Evolutionary conservation across 2,329 filamentous ascomycete species (phyloP), one percentile per base, ranked within the genome.

Genomic region (Madurella mycetomatis): DNA sequence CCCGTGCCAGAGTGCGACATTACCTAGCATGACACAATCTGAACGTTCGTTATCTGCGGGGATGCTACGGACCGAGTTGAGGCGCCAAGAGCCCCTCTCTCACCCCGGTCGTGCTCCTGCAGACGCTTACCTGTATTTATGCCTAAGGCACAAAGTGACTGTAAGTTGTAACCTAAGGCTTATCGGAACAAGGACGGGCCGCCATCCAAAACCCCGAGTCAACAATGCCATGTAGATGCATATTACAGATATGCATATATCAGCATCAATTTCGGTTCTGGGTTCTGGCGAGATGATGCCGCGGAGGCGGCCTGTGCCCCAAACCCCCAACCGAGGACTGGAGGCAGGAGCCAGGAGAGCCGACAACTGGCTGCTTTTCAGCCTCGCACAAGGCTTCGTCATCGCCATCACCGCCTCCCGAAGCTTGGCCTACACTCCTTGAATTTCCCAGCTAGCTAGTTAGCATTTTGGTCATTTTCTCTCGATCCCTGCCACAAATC

Each of bases 351-450:
- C 18, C 41, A 43, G 17, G n/a, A 31, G 32, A 43, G 47, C 39
- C 41, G 13, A 48, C 39, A 37, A 42, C 19, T 43, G 49, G 47
- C 32, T 44, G 41, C 41, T 46, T 47, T 30, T 40, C 55, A 51
- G 55, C 51, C 55, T 57, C 44, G 41, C 51, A 45, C 48, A 51
- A 11, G 55, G 51, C 51, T 41, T 58, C 56, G 56, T 58, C 56
- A 55, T 58, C 55, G 41, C 18, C 46, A 32, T 34, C 44, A 31
- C 48, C 16, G 42, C 45, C 45, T 31, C 31, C 13, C n/a, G 41
- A 30, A 18, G 34, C 43, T 41, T 34, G 48, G 34, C 18, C 41
- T 16, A 45, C 43, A 41, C 47, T 50, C 43, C 31, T 48, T 48
- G 19, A 34, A 48, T 37, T 43, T 16, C 5, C n/a, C 41, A 39